Base-by-base conservation (phyloP, 352 stramenopile genomes). In the Peronospora destructor region DNA sequence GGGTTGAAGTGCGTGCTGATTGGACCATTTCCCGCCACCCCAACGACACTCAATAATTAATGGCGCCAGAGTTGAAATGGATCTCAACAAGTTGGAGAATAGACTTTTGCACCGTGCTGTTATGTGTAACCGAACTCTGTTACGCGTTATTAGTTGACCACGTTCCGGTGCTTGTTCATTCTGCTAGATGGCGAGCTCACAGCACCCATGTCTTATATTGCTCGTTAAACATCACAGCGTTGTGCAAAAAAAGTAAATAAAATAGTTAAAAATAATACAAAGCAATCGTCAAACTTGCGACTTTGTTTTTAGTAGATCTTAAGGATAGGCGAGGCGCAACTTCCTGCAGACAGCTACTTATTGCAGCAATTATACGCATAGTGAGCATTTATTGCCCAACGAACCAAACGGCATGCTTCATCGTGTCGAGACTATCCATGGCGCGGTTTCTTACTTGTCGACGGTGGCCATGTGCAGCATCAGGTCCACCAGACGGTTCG, bases 401-500 rank as follows among this genome's bases (percentile, higher is more conserved):
- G 3, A 26, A 58, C 35, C 35, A 57, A 38, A 19, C n/a, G 17
- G 42, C 25, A 58, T 58, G 36, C 47, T 57, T 25, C 48, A 21
- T 49, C 19, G 3, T 3, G 19, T 21, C 19, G 3, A 21, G 19
- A 21, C 46, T 26, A 26, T 26, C 23, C 23, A 26, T 6, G 23
- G 29, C 46, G 16, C 1, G 12, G 30, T 14, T 16, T 14, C 33
- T 66, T 64, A 71, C 28, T 67, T 67, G 52, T 71, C 61, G 21
- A 67, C 37, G 1, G 57, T 84, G 56, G 80, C 83, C 76, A 97
- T 95, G 81, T 99, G 90, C 83, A 89, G 84, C 71, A 98, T 95
- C 45, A 99, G 72, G 75, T 99, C 94, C 66, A 98, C 76, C 53
- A 98, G 79, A 77, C 95, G 92, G 85, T 85, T 87, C 59, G 80